Evolutionary conservation across 805 yeast genomes (phyloP), one percentile per base, ranked within the genome.

Genomic region (Hagleromyces aurorensis): DNA sequence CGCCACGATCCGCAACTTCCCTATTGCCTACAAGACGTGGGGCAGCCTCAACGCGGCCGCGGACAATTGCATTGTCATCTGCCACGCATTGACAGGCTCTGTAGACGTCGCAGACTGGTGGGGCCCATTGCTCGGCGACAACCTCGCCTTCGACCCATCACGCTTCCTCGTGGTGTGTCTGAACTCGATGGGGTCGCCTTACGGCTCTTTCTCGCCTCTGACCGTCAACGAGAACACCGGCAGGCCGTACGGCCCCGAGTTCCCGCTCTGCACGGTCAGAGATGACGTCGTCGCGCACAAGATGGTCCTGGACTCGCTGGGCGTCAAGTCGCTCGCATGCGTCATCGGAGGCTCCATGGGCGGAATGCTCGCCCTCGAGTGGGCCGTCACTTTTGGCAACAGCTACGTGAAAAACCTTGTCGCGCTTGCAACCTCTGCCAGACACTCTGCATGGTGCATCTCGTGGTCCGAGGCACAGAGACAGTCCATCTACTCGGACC

Each of bases 261-360:
- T 91, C 51, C 98, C 98, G 0, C 61, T 91, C 32, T 83, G 85
- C 16, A 86, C 97, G 0, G 80, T 87, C n/a, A 73, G 94, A 38
- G 98, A 91, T 50, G 98, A 91, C 48, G 84, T 86, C 4, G 66
- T 69, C 5, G 72, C 87, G 8, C 97, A 91, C 46, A 73, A 65
- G 43, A 51, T 78, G 29, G 78, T 89, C 2, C 61, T 91, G 27
- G 96, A 87, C 42, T 73, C 77, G 4, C 58, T 91, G 25, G 86
- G 84, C 0, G 84, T 91, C n/a, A 69, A 67, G 30, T 70, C 75
- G 34, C 64, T 89, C 16, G 96, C 96, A 1, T 71, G 78, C 29
- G 93, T 81, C 11, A 72, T 91, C 34, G 98, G 98, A 21, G 98
- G 98, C 0, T 87, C 97, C 15, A 91, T 91, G 98, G 98, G 98